A percentile compares a stretch with the other conserved stretches of the same genome.
Evolutionary conservation across 2,329 filamentous ascomycete genomes (phyloP).

Genomic region (Colletotrichum aenigma): DNA sequence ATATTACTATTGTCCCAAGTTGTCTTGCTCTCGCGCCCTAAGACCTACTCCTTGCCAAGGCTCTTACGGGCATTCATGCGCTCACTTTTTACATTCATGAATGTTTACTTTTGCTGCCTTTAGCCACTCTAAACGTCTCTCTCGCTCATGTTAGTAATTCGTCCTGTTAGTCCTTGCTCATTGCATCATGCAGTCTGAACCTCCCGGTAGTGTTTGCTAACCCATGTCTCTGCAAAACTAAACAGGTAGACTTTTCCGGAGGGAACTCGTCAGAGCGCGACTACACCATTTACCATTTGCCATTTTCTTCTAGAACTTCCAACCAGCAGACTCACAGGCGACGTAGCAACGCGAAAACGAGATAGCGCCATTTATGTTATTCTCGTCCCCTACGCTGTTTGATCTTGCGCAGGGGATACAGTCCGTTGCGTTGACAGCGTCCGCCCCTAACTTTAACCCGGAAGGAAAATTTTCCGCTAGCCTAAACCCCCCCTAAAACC

Average conservation of each 20-base stretch:
- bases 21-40: neutral
- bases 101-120: neutral
- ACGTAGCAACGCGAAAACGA: neutral
- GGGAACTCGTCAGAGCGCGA: neutral
- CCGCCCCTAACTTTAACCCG: too few relatives aligned
- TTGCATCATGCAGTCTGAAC: neutral
- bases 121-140: neutral
- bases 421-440: too few relatives aligned
- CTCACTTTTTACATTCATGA: neutral
- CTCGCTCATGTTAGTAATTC: fast-evolving
- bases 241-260: neutral
- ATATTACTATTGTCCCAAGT: neutral
- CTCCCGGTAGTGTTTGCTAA: neutral
- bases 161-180: neutral
- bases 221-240: neutral
- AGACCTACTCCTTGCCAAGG: neutral
- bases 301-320: neutral
- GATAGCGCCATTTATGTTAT: fast-evolving
- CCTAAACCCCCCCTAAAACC: too few relatives aligned
- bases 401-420: neutral
- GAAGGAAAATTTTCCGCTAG: too few relatives aligned
- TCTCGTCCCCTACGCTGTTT: neutral
- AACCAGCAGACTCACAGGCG: neutral
- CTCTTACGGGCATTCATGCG: neutral
- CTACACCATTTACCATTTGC: neutral